These are phyloP conservation scores for Eutrema heterophyllum DNA, from an alignment of 345 rosid genomes.

Conservation along the genomic window DNA sequence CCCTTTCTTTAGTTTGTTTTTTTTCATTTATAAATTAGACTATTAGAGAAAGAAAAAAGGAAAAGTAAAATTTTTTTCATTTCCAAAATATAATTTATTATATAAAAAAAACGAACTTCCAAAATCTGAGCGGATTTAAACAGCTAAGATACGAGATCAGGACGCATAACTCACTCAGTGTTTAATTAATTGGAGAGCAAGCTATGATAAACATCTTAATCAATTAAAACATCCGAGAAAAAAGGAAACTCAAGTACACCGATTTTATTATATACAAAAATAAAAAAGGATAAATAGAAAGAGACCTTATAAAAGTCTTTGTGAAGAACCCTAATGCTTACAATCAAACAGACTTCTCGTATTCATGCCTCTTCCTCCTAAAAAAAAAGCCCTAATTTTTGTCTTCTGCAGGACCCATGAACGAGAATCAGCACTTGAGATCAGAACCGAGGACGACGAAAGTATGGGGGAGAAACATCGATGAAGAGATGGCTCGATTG, in stretches of 20 bases:
- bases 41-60: too few relatives aligned
- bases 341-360: slow-evolving; percentile 6
- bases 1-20: too few relatives aligned
- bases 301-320: neutral
- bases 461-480: slow-evolving; percentile 15
- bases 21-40: too few relatives aligned
- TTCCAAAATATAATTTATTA: neutral
- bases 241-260: slow-evolving; percentile 9
- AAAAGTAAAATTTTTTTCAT: neutral
- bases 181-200: slow-evolving; percentile 21
- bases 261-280: too few relatives aligned
- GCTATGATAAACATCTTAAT: neutral
- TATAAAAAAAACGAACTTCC: neutral
- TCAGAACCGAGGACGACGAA: neutral
- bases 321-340: slow-evolving; percentile 11
- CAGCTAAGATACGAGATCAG: slow-evolving; percentile 6
- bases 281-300: neutral
- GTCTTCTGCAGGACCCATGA: neutral
- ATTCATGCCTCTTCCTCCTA: slow-evolving; percentile 10
- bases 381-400: slow-evolving; percentile 1
- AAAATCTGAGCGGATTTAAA: neutral
- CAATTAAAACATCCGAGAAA: neutral
- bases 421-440: neutral
- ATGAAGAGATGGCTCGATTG: neutral
- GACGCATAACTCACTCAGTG: neutral